Base-by-base conservation (phyloP, 495 filamentous ascomycete genomes). In the Elasticomyces elasticus region DNA sequence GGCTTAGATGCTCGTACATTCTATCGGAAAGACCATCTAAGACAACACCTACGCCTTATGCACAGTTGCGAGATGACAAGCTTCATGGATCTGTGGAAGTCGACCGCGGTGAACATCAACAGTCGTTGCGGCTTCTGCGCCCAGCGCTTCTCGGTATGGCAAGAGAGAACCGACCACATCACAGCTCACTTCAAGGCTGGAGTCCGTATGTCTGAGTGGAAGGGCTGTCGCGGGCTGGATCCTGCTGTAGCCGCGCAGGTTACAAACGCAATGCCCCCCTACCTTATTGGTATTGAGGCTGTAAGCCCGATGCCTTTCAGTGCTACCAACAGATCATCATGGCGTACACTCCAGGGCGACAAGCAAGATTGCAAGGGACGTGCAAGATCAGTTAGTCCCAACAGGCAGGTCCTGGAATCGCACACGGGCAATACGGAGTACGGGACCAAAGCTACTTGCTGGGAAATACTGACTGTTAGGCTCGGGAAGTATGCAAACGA, bases 11-110 rank as follows among this genome's bases (percentile, higher is more conserved):
- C 86, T 48, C 77, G 87, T 0, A 85, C 85, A 0, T 94, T 91
- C 62, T 87, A 83, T 49, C 78, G 87, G 15, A 94, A 91, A 68
- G 87, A 94, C 62, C 85, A 94, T 63, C 71, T 94, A 1, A 76
- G 82, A 49, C 87, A 94, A 62, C 87, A 94, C 63, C 69, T 94
- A 20, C 79, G 84, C 38, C 79, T 91, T 26, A 84, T 89, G 49
- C 87, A 94, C 63, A 69, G 78, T 42, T 79, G 79, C 27, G 84
- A 80, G 56, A 76, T 79, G 51, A 72, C 74, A 10, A 60, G 71
- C n/a, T 73, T 71, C 62, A 86, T 90, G 72, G 79, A 87, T 12
- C 72, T 71, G 23, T 90, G 87, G 85, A 83, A 83, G 63, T 63
- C 63, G 2, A 59, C 63, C 25, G 64, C 59, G 1, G 52, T 55